These are phyloP conservation scores for Linum lewisii DNA, from an alignment of 345 rosid species.

Conservation along the genomic window DNA sequence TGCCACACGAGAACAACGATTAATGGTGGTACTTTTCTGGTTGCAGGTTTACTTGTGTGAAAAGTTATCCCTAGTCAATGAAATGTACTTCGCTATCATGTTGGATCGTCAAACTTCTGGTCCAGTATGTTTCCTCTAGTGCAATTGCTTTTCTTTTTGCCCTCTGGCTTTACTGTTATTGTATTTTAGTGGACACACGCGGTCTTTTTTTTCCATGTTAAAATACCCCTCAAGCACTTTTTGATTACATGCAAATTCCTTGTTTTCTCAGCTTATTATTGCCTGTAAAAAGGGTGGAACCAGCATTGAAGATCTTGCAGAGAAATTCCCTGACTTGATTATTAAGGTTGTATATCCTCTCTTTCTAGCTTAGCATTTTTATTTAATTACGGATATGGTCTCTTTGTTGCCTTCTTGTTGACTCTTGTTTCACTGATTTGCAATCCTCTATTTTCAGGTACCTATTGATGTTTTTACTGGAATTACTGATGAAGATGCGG, in stretches of 20 bases:
- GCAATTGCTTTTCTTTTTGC: background rate
- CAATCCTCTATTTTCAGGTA: slow-evolving; percentile 39
- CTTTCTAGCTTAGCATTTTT: background rate
- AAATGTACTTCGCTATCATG: slow-evolving; percentile 98
- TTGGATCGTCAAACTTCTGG: slow-evolving; percentile 94
- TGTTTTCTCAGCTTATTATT: slow-evolving; percentile 64
- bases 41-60: slow-evolving; percentile 89
- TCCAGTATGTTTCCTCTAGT: slow-evolving; percentile 50
- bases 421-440: slow-evolving; percentile 8
- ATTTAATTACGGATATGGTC: background rate
- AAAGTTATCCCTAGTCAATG: slow-evolving; percentile 84
- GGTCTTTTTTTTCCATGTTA: background rate
- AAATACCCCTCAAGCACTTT: background rate
- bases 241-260: slow-evolving; percentile 9
- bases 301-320: slow-evolving; percentile 99
- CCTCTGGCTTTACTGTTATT: slow-evolving; percentile 3
- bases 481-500: slow-evolving; percentile 96
- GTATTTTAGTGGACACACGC: background rate
- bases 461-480: slow-evolving; percentile 91
- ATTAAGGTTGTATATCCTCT: slow-evolving; percentile 46
- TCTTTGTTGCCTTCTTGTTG: background rate
- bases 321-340: slow-evolving; percentile 94
- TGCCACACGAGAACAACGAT: background rate
- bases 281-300: slow-evolving; percentile 97
- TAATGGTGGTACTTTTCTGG: slow-evolving; percentile 10